These are phyloP conservation scores for Cairneyella variabilis DNA, from an alignment of 495 filamentous ascomycete species.

Conservation along the genomic window DNA sequence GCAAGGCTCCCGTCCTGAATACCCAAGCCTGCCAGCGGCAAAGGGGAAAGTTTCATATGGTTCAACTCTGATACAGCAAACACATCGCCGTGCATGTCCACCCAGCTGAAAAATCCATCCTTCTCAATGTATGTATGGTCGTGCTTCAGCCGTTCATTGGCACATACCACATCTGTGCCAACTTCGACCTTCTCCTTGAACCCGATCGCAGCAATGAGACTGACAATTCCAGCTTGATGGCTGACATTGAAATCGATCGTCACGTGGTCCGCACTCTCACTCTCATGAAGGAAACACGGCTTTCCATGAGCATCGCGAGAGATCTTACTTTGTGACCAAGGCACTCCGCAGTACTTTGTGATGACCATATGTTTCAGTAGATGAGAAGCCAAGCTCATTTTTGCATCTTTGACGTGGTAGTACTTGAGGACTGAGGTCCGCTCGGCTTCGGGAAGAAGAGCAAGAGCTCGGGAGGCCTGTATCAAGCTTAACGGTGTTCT, in stretches of 20 bases:
- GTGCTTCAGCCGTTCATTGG: constrained; percentile 54
- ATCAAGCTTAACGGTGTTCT: background rate
- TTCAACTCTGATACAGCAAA: constrained; percentile 58
- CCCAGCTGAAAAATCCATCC: constrained; percentile 57
- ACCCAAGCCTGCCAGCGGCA: constrained; percentile 3
- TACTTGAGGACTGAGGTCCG: constrained; percentile 48
- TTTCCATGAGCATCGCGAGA: constrained; percentile 60
- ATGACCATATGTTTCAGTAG: constrained; percentile 78
- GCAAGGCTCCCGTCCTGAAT: background rate
- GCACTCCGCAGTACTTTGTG: constrained; percentile 52
- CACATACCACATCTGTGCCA: constrained; percentile 73
- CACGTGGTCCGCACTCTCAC: constrained; percentile 15
- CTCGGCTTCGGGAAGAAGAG: constrained; percentile 51
- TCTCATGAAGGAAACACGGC: constrained; percentile 46
- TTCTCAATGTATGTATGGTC: constrained; percentile 41
- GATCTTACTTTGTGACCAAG: constrained; percentile 62
- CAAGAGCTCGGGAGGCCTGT: constrained; percentile 52
- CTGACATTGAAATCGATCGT: constrained; percentile 82
- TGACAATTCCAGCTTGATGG: constrained; percentile 79
- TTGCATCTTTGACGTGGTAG: constrained; percentile 60
- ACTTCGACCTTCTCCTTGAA: constrained; percentile 35
- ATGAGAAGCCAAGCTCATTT: constrained; percentile 67
- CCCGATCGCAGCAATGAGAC: constrained; percentile 42
- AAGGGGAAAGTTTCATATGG: constrained; percentile 44
- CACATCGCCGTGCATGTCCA: constrained; percentile 76